Evolutionary conservation across 495 filamentous ascomycete genomes (phyloP), one percentile per base, ranked within the genome.

Genomic region (Annulohypoxylon stygium): DNA sequence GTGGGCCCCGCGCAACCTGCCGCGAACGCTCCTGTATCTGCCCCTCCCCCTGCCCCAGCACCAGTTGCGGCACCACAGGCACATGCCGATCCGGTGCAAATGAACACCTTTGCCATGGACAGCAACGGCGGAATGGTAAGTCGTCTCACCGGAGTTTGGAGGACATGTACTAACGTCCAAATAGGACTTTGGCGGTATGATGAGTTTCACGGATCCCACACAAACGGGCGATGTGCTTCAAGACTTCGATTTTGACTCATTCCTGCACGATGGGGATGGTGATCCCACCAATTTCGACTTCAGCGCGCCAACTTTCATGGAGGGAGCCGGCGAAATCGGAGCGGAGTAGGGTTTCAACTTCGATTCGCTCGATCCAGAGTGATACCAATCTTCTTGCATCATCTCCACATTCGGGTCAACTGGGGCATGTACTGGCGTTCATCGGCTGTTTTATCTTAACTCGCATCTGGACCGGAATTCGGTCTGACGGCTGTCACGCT

Each of bases 171-270:
- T 75, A 16, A 76, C 54, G n/a, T 25, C 9, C 4, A 2, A 25
- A 26, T 59, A 81, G 81, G 78, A 81, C 39, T 83, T 85, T 33
- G 53, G 39, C 54, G 23, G 65, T 48, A 85, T 92, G 77, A 89
- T 92, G 77, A 89, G 91, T 62, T 93, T 93, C 76, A 85, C 85
- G 73, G 82, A 86, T 59, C 82, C 84, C 4, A 80, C 92, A 75
- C 85, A 88, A 61, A 88, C 86, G 33, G 82, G 83, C 51, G 87
- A 95, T 78, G 91, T 97, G n/a, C 83, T 98, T 55, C 91, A 93
- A 76, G 92, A 93, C 74, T 98, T 98, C 73, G 95, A 98, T 80
- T 98, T 98, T 79, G 95, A 98, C 80, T 93, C 93, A 0, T 98
- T 98, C 88, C 83, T 98, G n/a, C 83, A 88, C 33, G 84, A 87